Conservation (phyloP, 352 stramenopile genomes). For the Globisporangium abappressorium region DNA sequence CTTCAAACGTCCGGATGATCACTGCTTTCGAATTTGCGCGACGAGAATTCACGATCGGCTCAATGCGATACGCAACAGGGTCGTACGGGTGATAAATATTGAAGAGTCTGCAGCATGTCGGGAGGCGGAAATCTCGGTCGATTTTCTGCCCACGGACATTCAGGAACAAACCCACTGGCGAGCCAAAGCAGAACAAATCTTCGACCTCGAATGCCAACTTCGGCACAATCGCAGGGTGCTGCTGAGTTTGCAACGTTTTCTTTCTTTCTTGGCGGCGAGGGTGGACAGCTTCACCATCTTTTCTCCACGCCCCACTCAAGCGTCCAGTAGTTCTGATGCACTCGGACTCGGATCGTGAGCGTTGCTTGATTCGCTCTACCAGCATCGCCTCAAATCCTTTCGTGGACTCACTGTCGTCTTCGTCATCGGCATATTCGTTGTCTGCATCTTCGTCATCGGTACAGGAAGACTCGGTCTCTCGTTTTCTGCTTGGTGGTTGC, state of each 20-base stretch:
- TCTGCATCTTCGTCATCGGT: slow-evolving; percentile 25
- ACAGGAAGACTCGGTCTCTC: slow-evolving; percentile 18
- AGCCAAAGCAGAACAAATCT: slow-evolving; percentile 89
- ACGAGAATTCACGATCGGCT: slow-evolving; percentile 88
- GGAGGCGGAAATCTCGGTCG: slow-evolving; percentile 63
- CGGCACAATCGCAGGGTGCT: slow-evolving; percentile 34
- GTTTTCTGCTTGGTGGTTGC: slow-evolving; percentile 26
- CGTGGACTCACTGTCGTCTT: slow-evolving; percentile 33
- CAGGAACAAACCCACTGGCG: slow-evolving; percentile 89
- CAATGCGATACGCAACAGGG: slow-evolving; percentile 94
- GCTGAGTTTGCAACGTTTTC: slow-evolving; percentile 3
- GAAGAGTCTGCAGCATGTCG: slow-evolving; percentile 83
- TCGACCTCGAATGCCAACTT: slow-evolving; percentile 78
- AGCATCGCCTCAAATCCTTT: slow-evolving; percentile 36
- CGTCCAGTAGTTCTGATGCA: slow-evolving; percentile 8
- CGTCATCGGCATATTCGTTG: slow-evolving; percentile 32
- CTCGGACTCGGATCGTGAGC: slow-evolving; percentile 45
- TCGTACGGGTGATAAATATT: slow-evolving; percentile 96
- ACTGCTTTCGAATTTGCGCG: slow-evolving; percentile 76
- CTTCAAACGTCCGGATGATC: slow-evolving; percentile 85
- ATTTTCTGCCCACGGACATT: slow-evolving; percentile 88
- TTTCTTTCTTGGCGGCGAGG: slow-evolving; percentile 9
- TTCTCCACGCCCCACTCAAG: slow-evolving; percentile 12
- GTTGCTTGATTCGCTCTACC: slow-evolving; percentile 25
- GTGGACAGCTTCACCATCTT: slow-evolving; percentile 6